Evolutionary conservation across 148 eudicot species (phyloP).

Genomic region (Rheum nobile): DNA sequence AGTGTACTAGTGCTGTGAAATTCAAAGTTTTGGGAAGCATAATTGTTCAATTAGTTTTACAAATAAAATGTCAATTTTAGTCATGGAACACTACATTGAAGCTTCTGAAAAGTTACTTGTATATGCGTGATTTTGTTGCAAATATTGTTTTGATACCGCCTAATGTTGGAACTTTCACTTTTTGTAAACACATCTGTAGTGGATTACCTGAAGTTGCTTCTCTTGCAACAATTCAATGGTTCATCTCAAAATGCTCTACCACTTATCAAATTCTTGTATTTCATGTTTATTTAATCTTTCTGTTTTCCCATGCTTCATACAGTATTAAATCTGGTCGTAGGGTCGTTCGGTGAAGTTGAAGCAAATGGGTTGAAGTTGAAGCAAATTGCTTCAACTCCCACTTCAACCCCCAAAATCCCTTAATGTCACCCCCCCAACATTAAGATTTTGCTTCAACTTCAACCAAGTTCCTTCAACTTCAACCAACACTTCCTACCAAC

Average conservation of each 20-base stretch:
- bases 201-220: not conserved
- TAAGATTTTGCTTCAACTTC: too few species aligned
- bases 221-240: not conserved
- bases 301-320: not conserved
- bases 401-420: too few species aligned
- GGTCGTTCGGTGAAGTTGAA: too few species aligned
- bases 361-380: too few species aligned
- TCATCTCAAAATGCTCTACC: not conserved
- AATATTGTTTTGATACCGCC: not conserved
- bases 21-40: not conserved
- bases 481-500: too few species aligned
- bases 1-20: not conserved
- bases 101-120: not conserved
- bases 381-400: too few species aligned
- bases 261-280: not conserved
- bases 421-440: too few species aligned
- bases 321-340: not conserved
- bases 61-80: not conserved
- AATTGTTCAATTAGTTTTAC: not conserved
- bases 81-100: not conserved
- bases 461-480: too few species aligned
- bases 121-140: not conserved
- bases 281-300: not conserved
- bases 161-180: not conserved
- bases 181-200: not conserved